Conservation (phyloP, 83 land plant genomes). For the Diphasiastrum complanatum region DNA sequence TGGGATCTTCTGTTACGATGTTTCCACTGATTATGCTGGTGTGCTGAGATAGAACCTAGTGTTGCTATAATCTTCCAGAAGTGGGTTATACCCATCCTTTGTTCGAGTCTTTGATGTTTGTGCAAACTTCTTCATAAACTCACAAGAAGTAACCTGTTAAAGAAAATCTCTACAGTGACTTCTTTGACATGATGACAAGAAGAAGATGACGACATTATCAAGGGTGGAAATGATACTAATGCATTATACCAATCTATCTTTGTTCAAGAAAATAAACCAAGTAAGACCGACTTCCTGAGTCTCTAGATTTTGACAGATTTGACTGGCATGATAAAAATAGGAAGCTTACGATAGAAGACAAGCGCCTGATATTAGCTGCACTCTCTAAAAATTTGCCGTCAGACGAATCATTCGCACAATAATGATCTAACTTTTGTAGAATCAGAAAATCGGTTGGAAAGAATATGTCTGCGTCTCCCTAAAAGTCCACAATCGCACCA, state of each 20-base stretch:
- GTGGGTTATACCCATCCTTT: conserved; percentile 86
- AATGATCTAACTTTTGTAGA: conserved; percentile 62
- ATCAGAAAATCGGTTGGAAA: conserved; percentile 87
- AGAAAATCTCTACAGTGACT: no score
- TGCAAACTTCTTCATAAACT: conserved; percentile 91
- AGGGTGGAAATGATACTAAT: no score
- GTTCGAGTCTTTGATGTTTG: conserved; percentile 76
- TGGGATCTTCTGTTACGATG: no score
- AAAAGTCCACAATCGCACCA: conserved; percentile 7
- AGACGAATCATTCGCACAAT: conserved; percentile 42
- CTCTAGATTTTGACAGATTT: no score
- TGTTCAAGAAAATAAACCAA: no score
- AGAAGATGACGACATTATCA: no score
- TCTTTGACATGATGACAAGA: no score
- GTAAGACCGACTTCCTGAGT: no score
- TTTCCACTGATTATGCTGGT: no score
- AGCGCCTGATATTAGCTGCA: conserved; percentile 43
- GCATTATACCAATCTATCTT: no score
- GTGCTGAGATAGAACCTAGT: conserved; percentile 80
- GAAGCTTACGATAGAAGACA: no score
- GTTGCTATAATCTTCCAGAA: conserved; percentile 89
- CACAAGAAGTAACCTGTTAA: conserved; percentile 62
- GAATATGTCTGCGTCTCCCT: conserved; percentile 97
- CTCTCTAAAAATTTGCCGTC: conserved; percentile 38
- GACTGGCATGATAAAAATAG: no score